Evolutionary conservation across 441 rosid genomes (phyloP).

Genomic region (Mallotus japonicus): DNA sequence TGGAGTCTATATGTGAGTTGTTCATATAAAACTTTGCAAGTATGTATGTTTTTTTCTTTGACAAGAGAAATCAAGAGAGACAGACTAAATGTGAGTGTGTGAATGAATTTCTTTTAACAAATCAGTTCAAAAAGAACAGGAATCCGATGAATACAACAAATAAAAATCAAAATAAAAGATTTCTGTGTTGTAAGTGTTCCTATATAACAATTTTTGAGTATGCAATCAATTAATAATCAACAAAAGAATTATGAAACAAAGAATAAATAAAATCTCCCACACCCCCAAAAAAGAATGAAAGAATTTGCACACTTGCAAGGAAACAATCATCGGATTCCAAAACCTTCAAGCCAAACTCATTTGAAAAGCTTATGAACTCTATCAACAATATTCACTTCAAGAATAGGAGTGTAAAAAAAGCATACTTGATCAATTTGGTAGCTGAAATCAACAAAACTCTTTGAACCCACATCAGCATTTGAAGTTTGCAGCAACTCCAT

Average conservation of each 20-base stretch:
- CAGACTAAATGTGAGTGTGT: conserved; percentile 55
- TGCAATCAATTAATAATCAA: conserved; percentile 24
- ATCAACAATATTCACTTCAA: conserved; percentile 32
- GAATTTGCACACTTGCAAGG: conserved; percentile 58
- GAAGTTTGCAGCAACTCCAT: conserved; percentile 44
- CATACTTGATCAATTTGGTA: conserved; percentile 39
- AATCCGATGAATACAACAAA: conserved; percentile 74
- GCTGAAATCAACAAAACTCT: conserved; percentile 38
- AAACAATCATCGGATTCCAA: conserved; percentile 95
- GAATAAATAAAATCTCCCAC: conserved; percentile 8
- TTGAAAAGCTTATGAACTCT: conserved; percentile 31
- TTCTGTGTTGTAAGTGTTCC: conserved; percentile 32
- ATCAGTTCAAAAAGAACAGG: conserved; percentile 44
- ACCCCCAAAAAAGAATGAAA: conserved; percentile 73
- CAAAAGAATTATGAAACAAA: conserved; percentile 19
- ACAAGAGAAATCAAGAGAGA: conserved; percentile 36
- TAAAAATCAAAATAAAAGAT: conserved; percentile 26
- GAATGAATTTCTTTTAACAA: conserved; percentile 37
- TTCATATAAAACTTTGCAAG: conserved; percentile 27
- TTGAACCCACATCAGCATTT: conserved; percentile 47
- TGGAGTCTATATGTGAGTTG: conserved; percentile 14
- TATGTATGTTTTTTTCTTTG: conserved; percentile 22
- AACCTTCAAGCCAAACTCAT: conserved; percentile 48
- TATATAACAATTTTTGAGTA: conserved; percentile 34
- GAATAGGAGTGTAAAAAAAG: conserved; percentile 30